These are phyloP conservation scores for Clavispora santaluciae DNA, from an alignment of 805 yeast species.

Conservation along the genomic window DNA sequence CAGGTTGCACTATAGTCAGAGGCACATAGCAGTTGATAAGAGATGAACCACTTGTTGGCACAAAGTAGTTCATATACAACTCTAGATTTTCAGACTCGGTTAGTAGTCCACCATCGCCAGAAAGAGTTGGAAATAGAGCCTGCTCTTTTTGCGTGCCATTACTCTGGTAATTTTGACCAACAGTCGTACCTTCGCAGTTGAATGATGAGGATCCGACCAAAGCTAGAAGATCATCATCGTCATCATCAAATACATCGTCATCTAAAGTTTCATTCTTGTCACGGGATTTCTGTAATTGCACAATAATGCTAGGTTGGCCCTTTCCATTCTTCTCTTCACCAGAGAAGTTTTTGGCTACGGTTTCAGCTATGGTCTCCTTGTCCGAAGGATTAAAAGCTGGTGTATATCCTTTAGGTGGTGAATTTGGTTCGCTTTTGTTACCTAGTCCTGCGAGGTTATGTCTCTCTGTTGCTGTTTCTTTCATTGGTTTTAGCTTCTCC, in stretches of 20 bases:
- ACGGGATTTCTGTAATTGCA: background rate
- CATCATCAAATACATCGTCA: constrained; percentile 12
- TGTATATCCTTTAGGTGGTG: no score
- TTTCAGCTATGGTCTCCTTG: no score
- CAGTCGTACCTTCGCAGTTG: background rate
- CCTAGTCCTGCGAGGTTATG: no score
- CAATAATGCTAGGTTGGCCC: background rate
- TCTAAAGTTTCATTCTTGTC: background rate
- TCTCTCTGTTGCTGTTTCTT: no score
- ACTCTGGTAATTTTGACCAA: no score
- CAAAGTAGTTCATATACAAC: constrained; percentile 37
- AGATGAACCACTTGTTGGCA: constrained; percentile 15
- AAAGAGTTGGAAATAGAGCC: constrained; percentile 10
- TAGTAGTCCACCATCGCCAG: constrained; percentile 36
- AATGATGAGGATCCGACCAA: constrained; percentile 7
- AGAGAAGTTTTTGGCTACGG: background rate
- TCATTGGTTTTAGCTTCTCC: background rate
- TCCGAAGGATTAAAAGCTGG: no score
- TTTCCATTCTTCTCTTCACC: background rate
- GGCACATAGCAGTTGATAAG: constrained; percentile 3
- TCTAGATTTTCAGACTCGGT: constrained; percentile 32
- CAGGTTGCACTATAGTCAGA: background rate
- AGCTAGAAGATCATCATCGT: constrained; percentile 16
- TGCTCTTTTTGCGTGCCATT: background rate
- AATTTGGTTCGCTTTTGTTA: no score